Evolutionary conservation across 208 protist species (phyloP).

Genomic region (Leishmania braziliensis): DNA sequence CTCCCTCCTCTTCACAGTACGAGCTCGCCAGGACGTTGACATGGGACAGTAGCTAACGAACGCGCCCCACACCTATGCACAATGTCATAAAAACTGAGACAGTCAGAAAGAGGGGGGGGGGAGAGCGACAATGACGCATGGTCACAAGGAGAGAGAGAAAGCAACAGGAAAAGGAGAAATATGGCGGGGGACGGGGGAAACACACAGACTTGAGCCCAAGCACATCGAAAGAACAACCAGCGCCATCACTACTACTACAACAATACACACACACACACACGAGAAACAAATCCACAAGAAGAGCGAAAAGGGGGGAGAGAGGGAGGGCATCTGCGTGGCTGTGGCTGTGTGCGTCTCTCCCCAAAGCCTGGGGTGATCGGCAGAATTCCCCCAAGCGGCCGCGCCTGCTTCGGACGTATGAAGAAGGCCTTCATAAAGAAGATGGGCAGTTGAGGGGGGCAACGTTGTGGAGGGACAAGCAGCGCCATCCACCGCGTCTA

Average conservation of each 20-base stretch:
- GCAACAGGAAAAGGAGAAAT: slow-evolving; percentile 4
- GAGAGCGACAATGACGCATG: background rate
- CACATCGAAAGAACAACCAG: background rate
- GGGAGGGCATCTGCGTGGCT: background rate
- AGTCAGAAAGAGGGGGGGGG: background rate
- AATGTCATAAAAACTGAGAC: too few species aligned
- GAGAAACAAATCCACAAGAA: background rate
- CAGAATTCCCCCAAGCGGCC: background rate
- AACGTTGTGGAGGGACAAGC: background rate
- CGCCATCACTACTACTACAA: background rate
- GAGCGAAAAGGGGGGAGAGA: background rate
- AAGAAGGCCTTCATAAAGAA: background rate
- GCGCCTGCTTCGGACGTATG: background rate
- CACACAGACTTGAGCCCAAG: background rate
- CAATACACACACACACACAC: background rate
- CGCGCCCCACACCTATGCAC: too few species aligned
- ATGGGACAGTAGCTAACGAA: too few species aligned
- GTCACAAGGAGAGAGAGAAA: background rate
- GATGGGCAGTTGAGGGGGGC: too few species aligned
- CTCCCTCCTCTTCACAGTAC: background rate
- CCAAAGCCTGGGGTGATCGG: background rate
- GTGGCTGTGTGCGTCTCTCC: too few species aligned
- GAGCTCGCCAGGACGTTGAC: background rate
- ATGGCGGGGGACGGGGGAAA: slow-evolving; percentile 2
- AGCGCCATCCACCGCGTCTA: background rate